Evolutionary conservation across 805 yeast genomes (phyloP).

Genomic region (Candida gorgasii): DNA sequence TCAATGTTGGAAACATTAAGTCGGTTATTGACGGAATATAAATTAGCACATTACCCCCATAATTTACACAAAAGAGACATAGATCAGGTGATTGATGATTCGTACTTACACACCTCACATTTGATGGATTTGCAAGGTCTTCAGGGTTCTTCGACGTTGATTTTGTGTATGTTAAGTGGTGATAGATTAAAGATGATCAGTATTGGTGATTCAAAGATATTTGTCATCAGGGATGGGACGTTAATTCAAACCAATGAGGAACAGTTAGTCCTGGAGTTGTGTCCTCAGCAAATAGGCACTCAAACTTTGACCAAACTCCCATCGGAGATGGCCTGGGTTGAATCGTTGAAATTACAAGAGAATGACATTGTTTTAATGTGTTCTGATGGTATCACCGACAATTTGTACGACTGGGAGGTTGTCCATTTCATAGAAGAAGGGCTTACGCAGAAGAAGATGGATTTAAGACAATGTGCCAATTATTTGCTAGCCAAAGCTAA

Average conservation of each 20-base stretch:
- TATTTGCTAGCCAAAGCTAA: conserved; percentile 45
- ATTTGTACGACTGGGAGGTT: conserved; percentile 51
- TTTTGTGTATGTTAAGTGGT: conserved; percentile 51
- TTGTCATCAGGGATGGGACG: conserved; percentile 47
- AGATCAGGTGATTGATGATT: conserved; percentile 45
- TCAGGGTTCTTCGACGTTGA: conserved; percentile 51
- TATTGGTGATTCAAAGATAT: conserved; percentile 54
- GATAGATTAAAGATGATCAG: conserved; percentile 46
- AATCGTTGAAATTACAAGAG: conserved; percentile 37
- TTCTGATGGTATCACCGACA: conserved; percentile 57
- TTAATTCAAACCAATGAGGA: conserved; percentile 45
- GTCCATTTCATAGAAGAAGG: conserved; percentile 35
- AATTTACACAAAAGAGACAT: conserved; percentile 44
- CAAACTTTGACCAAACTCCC: conserved; percentile 45
- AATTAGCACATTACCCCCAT: conserved; percentile 38
- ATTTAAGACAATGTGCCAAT: conserved; percentile 41
- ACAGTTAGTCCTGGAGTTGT: conserved; percentile 45
- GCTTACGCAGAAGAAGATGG: conserved; percentile 26
- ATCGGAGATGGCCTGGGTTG: conserved; percentile 49
- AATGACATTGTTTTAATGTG: conserved; percentile 48
- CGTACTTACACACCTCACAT: conserved; percentile 49
- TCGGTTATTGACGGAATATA: conserved; percentile 46
- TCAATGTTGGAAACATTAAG: conserved; percentile 53
- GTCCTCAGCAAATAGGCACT: conserved; percentile 59
- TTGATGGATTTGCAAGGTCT: conserved; percentile 50